Evolutionary conservation across 2,329 filamentous ascomycete genomes (phyloP).

Genomic region (Phaeosphaeria sp.): DNA sequence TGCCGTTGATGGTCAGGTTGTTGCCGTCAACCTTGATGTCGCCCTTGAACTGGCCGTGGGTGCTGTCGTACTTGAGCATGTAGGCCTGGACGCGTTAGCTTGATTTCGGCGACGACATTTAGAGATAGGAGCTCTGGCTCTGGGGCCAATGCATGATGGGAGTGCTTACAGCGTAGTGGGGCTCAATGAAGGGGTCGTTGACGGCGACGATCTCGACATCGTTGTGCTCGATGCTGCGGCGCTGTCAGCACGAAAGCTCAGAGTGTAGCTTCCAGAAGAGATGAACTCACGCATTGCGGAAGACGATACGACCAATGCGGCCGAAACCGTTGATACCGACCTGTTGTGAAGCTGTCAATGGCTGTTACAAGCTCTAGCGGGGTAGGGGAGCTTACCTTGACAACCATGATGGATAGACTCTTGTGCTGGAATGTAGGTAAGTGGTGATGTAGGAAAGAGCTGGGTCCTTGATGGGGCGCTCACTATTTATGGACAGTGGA

Average conservation of each 20-base stretch:
- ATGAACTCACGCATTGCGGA: slow-evolving; percentile 85
- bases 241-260: slow-evolving; percentile 25
- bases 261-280: slow-evolving; percentile 1
- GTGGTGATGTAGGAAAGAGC: slow-evolving; percentile 11
- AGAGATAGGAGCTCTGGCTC: neutral
- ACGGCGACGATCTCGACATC: slow-evolving; percentile 94
- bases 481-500: slow-evolving; percentile 27
- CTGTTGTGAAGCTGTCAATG: slow-evolving; percentile 53
- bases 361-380: slow-evolving; percentile 23
- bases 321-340: slow-evolving; percentile 99
- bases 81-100: slow-evolving; percentile 72
- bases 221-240: slow-evolving; percentile 75
- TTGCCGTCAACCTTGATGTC: slow-evolving; percentile 76
- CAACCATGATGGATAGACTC: slow-evolving; percentile 51
- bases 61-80: slow-evolving; percentile 99
- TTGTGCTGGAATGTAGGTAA: slow-evolving; percentile 27
- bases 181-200: slow-evolving; percentile 99
- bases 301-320: slow-evolving; percentile 98
- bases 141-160: neutral
- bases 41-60: slow-evolving; percentile 96
- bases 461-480: slow-evolving; percentile 16
- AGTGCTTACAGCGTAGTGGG: slow-evolving; percentile 89
- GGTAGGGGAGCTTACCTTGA: slow-evolving; percentile 51
- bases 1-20: slow-evolving; percentile 87
- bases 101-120: neutral